These are phyloP conservation scores for Rhododendron ferrugineum DNA, from an alignment of 148 eudicot species.

Conservation along the genomic window DNA sequence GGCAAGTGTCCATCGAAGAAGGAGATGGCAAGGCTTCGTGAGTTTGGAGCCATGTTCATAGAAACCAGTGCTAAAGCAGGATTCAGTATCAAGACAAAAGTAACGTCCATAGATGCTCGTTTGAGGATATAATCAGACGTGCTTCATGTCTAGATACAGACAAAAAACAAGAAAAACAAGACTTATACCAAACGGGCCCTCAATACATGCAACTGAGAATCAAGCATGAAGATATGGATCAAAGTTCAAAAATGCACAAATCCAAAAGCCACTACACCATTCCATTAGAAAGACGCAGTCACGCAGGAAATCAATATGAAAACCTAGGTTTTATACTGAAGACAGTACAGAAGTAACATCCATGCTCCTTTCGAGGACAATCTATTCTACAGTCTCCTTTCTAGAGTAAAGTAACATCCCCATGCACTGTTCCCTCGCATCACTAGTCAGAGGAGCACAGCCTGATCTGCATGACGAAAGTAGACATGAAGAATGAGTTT, in stretches of 20 bases:
- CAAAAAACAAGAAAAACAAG: too few species aligned
- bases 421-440: neutral
- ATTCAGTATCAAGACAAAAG: slow-evolving; percentile 57
- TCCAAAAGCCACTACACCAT: neutral
- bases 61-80: slow-evolving; percentile 97
- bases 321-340: neutral
- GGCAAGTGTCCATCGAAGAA: slow-evolving; percentile 90
- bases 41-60: slow-evolving; percentile 64
- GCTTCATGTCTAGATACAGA: too few species aligned
- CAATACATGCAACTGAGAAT: neutral
- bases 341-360: too few species aligned
- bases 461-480: neutral
- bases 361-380: neutral
- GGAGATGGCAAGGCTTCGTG: slow-evolving; percentile 66
- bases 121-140: neutral
- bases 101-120: neutral
- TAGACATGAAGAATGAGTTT: neutral
- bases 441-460: neutral
- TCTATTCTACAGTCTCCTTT: neutral
- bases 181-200: neutral
- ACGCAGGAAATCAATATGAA: neutral
- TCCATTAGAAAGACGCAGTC: neutral
- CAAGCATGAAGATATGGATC: neutral
- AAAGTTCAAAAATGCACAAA: neutral
- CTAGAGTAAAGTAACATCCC: neutral